Percentiles rank a stretch among this genome's conserved stretches.
These are phyloP conservation scores for Hypoxylon lienhwacheense DNA, from an alignment of 495 filamentous ascomycete species.

Conservation along the genomic window DNA sequence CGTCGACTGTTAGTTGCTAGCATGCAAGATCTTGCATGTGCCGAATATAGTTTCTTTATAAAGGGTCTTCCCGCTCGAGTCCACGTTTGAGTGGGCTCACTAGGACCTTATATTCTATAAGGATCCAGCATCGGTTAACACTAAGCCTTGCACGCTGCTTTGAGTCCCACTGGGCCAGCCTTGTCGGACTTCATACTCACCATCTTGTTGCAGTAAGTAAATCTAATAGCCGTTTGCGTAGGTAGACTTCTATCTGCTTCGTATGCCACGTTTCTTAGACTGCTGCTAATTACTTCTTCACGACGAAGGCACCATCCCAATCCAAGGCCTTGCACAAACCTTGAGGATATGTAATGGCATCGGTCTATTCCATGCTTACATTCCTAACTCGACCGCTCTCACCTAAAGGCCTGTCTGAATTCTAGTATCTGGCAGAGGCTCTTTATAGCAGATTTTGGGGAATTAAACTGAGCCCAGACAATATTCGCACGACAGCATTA, in stretches of 20 bases:
- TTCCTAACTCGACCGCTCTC: conserved; percentile 3
- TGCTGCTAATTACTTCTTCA: conserved; percentile 4
- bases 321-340: neutral
- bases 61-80: neutral
- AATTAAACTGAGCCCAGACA: conserved; percentile 20
- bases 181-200: conserved; percentile 14
- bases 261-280: too few species aligned
- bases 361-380: neutral
- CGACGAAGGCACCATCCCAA: too few species aligned
- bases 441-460: too few species aligned
- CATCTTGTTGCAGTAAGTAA: conserved; percentile 9
- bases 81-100: neutral
- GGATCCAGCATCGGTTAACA: neutral
- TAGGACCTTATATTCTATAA: neutral
- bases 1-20: conserved; percentile 1
- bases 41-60: conserved; percentile 8
- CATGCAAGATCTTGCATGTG: conserved; percentile 2
- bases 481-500: neutral
- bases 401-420: conserved; percentile 3
- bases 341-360: neutral
- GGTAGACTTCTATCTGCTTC: too few species aligned
- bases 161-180: conserved; percentile 6
- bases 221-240: neutral
- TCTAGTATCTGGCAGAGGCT: too few species aligned
- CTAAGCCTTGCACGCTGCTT: neutral